These are phyloP conservation scores for Hansenula lynferdii DNA, from an alignment of 1,139 yeast genomes.

Conservation along the genomic window DNA sequence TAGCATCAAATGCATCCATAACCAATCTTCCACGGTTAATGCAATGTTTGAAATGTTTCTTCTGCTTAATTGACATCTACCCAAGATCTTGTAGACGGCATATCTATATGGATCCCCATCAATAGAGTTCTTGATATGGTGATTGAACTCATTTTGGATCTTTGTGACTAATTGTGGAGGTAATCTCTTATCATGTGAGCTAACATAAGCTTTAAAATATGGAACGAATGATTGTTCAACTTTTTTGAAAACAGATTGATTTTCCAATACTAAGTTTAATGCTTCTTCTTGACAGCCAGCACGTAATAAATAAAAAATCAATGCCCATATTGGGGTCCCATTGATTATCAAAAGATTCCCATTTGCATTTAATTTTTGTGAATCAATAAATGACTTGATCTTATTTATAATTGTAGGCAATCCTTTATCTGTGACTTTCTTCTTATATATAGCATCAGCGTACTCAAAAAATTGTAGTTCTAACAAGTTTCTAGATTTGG, in stretches of 20 bases:
- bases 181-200: conserved; percentile 46
- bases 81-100: conserved; percentile 86
- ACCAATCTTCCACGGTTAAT: conserved; percentile 90
- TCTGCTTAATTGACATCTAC: conserved; percentile 69
- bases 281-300: conserved; percentile 83
- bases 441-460: conserved; percentile 67
- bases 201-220: conserved; percentile 69
- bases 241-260: conserved; percentile 63
- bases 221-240: conserved; percentile 82
- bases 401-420: conserved; percentile 71
- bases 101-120: conserved; percentile 86
- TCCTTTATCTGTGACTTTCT: conserved; percentile 55
- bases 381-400: conserved; percentile 59
- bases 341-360: conserved; percentile 59
- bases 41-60: conserved; percentile 75
- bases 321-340: conserved; percentile 90
- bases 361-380: conserved; percentile 37
- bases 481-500: conserved; percentile 55
- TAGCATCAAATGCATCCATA: conserved; percentile 86
- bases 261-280: conserved; percentile 47
- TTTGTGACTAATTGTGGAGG: conserved; percentile 67
- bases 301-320: conserved; percentile 77
- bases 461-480: conserved; percentile 76
- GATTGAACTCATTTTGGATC: conserved; percentile 77
- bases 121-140: conserved; percentile 68